Base-by-base conservation (phyloP, 2,329 filamentous ascomycete genomes). In the Calonectria multiphialidica region DNA sequence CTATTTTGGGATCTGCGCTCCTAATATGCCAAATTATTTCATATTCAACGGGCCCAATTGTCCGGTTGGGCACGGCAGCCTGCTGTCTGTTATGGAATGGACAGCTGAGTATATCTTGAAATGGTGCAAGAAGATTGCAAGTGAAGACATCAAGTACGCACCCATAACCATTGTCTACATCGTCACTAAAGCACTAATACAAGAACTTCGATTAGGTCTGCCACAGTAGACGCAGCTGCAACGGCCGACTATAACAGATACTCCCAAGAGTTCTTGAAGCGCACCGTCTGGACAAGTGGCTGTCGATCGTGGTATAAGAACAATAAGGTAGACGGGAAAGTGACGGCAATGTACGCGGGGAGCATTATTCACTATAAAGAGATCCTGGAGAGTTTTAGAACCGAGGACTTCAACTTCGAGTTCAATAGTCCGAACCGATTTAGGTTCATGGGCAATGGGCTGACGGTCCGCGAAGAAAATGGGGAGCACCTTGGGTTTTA, bases 171-270 rank as follows among this genome's bases (percentile, higher is more conserved):
- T 40, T 37, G 35, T 25, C 9, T 42, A 18, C 23, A 3, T 42
- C 13, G 15, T 42, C 4, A 4, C 10, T 13, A 13, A 42, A 49
- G 45, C 18, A 21, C n/a, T 10, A 12, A 57, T 10, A 57, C 18
- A n/a, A 42, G 30, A 40, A 18, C n/a, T 28, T n/a, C 7, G 7
- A 25, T 10, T 28, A 66, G 66, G 25, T 62, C 33, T 23, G 23
- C 50, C 9, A 21, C 23, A n/a, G 68, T 75, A 5, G 44, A 42
- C 1, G 35, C 66, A 7, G 28, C 35, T 2, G 70, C 59, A 1
- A 25, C 73, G 8, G 64, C 63, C n/a, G 70, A 75, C 2, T 72
- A 69, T 40, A 75, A 74, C 33, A 23, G 25, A 1, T 75, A 70
- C 21, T 16, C 44, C 3, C 62, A 72, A 16, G 61, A 62, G 70